Evolutionary conservation across 257 asterid species (phyloP).

Genomic region (Lithospermum erythrorhizon): DNA sequence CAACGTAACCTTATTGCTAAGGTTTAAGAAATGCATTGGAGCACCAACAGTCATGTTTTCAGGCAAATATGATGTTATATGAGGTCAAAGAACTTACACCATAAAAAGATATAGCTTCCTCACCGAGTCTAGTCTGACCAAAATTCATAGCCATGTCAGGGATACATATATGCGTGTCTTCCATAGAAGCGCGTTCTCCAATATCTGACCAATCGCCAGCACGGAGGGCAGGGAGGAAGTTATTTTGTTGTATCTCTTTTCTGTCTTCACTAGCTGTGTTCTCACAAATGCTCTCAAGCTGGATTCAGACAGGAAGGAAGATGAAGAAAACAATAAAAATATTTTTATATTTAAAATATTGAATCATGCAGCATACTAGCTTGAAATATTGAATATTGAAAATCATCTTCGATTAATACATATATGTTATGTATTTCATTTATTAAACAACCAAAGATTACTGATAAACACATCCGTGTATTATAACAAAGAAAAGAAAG

Average conservation of each 20-base stretch:
- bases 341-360: background rate
- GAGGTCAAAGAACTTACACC: conserved; percentile 69
- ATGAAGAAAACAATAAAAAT: background rate
- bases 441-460: too few species aligned
- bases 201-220: conserved; percentile 82
- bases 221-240: conserved; percentile 56
- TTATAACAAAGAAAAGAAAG: background rate
- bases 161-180: conserved; percentile 82
- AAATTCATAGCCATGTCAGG: conserved; percentile 57
- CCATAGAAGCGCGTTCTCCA: conserved; percentile 70
- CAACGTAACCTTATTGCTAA: background rate
- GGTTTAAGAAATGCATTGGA: background rate
- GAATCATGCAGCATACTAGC: background rate
- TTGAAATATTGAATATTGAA: too few species aligned
- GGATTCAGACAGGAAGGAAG: conserved; percentile 9
- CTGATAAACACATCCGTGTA: too few species aligned
- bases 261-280: conserved; percentile 35
- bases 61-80: conserved; percentile 1
- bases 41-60: background rate
- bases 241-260: conserved; percentile 22
- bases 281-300: conserved; percentile 81
- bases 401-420: too few species aligned
- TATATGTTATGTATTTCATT: too few species aligned
- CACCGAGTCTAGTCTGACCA: conserved; percentile 36
- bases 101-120: conserved; percentile 77